Evolutionary conservation across 257 asterid species (phyloP).

Genomic region (Ehretia macrophylla): DNA sequence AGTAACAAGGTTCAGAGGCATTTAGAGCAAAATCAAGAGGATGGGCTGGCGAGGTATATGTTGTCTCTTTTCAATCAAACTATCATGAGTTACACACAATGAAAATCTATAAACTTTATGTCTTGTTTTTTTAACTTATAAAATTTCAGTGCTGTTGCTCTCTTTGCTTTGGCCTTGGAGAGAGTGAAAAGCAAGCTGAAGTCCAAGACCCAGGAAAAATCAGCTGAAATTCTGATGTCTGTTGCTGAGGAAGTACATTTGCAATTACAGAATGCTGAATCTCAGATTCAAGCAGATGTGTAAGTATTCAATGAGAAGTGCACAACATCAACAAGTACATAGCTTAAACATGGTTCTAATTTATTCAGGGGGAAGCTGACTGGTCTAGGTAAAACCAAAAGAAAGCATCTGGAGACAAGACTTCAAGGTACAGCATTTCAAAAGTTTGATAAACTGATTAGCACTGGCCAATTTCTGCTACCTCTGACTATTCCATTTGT

Average conservation of each 20-base stretch:
- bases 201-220: slow-evolving; percentile 51
- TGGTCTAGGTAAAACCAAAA: slow-evolving; percentile 47
- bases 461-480: background rate
- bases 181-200: slow-evolving; percentile 66
- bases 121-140: slow-evolving; percentile 4
- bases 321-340: slow-evolving; percentile 10
- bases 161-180: slow-evolving; percentile 57
- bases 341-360: slow-evolving; percentile 25
- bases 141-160: slow-evolving; percentile 62
- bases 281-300: slow-evolving; percentile 68
- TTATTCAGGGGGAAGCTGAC: slow-evolving; percentile 61
- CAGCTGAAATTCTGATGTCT: slow-evolving; percentile 69
- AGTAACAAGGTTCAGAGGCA: slow-evolving; percentile 32
- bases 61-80: slow-evolving; percentile 20
- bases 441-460: slow-evolving; percentile 11
- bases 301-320: slow-evolving; percentile 35
- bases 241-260: slow-evolving; percentile 58
- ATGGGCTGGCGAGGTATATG: slow-evolving; percentile 63
- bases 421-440: slow-evolving; percentile 53
- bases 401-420: slow-evolving; percentile 57
- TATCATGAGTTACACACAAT: slow-evolving; percentile 1
- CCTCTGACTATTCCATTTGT: background rate
- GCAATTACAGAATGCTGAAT: slow-evolving; percentile 61
- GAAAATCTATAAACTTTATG: background rate
- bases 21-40: slow-evolving; percentile 47